Evolutionary conservation across 176 grass and related monocot species (phyloP).

Genomic region (Oryza longistaminata): DNA sequence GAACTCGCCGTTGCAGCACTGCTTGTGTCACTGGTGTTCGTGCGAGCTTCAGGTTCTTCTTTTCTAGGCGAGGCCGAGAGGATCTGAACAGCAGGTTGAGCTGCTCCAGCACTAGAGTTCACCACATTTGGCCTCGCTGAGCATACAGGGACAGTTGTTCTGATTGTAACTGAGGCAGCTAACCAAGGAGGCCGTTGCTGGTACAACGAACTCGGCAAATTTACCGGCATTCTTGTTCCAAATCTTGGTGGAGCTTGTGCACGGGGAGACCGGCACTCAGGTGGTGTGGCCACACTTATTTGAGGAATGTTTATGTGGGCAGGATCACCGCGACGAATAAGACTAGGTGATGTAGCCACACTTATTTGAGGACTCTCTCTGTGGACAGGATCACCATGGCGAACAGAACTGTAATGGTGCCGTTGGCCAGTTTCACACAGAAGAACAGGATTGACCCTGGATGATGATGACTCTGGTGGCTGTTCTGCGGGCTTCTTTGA

Average conservation of each 20-base stretch:
- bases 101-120: conserved; percentile 11
- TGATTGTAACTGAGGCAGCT: conserved; percentile 56
- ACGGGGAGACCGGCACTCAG: background rate
- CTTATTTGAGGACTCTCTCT: conserved; percentile 22
- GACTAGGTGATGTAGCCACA: background rate
- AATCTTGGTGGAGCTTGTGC: conserved; percentile 15
- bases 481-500: conserved; percentile 27
- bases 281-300: background rate
- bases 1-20: background rate
- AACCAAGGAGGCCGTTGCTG: conserved; percentile 42
- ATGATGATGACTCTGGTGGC: background rate
- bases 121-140: conserved; percentile 43
- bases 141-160: conserved; percentile 57
- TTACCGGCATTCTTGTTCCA: conserved; percentile 6
- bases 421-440: background rate
- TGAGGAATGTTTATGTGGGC: conserved; percentile 24
- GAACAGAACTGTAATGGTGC: conserved; percentile 17
- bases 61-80: background rate
- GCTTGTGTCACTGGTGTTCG: background rate
- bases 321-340: conserved; percentile 1
- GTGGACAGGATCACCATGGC: background rate
- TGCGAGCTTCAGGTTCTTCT: conserved; percentile 28
- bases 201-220: background rate
- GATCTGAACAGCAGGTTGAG: conserved; percentile 22
- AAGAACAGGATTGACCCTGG: conserved; percentile 22